Percentiles rank a stretch among this genome's conserved stretches.
These are phyloP conservation scores for Arthrobotrys pseudoclavata DNA, from an alignment of 2,329 filamentous ascomycete genomes.

Conservation along the genomic window DNA sequence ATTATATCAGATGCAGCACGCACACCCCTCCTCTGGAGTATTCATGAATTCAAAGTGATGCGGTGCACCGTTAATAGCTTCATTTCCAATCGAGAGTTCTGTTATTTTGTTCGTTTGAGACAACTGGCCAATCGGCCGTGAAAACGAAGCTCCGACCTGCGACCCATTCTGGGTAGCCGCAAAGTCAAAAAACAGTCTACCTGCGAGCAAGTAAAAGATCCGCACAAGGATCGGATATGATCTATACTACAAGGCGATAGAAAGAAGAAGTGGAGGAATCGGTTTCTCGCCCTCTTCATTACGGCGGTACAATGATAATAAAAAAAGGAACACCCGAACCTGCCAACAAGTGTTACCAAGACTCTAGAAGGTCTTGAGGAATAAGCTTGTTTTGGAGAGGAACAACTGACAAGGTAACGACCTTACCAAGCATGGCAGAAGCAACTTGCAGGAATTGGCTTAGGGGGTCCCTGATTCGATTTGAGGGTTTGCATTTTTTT, in stretches of 20 bases:
- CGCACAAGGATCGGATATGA: conserved; percentile 17
- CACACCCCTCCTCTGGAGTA: too few species aligned
- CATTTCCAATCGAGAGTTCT: conserved; percentile 13
- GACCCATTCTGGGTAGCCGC: conserved; percentile 30
- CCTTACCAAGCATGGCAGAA: conserved; percentile 35
- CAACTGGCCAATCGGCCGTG: conserved; percentile 27
- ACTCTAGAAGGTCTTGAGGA: conserved; percentile 35
- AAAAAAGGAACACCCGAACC: background rate
- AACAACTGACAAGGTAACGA: conserved; percentile 33
- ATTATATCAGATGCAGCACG: background rate
- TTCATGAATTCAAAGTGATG: too few species aligned
- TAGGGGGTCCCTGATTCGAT: conserved; percentile 37
- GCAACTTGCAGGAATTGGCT: conserved; percentile 27
- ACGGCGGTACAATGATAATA: background rate
- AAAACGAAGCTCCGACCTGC: conserved; percentile 47
- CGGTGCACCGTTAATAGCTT: background rate
- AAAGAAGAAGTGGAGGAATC: background rate
- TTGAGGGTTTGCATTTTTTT: conserved; percentile 20
- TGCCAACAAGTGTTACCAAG: conserved; percentile 27
- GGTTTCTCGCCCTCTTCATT: background rate
- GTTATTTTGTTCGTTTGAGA: conserved; percentile 3
- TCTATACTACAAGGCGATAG: conserved; percentile 12
- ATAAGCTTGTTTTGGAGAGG: conserved; percentile 53
- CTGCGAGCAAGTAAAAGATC: conserved; percentile 9
- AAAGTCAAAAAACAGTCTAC: background rate